Percentiles rank a stretch among this genome's conserved stretches.
Evolutionary conservation across 441 rosid species (phyloP).

Genomic region (Gossypium trilobum): DNA sequence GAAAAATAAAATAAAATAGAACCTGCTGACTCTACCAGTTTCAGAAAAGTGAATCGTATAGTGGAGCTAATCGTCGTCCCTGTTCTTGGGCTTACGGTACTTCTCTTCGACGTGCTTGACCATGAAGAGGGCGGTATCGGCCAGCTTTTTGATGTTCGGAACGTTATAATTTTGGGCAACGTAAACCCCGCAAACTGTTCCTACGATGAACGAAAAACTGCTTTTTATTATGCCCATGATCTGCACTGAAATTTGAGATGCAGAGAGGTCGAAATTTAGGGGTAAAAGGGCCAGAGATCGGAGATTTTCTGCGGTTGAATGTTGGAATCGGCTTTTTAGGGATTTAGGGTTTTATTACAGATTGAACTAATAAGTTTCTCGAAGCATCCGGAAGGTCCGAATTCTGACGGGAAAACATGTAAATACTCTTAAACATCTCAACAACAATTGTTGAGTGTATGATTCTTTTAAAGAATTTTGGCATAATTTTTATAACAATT

Average conservation of each 20-base stretch:
- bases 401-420: neutral
- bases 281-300: neutral
- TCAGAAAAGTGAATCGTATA: neutral
- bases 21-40: conserved; percentile 11
- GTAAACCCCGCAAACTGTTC: conserved; percentile 64
- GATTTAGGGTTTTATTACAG: neutral
- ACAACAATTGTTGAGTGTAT: no score
- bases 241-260: neutral
- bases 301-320: neutral
- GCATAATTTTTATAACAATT: no score
- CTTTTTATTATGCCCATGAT: conserved; percentile 65
- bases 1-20: neutral
- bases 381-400: neutral
- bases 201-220: conserved; percentile 53
- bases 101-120: conserved; percentile 59
- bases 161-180: conserved; percentile 81
- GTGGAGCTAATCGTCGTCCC: conserved; percentile 30
- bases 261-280: neutral
- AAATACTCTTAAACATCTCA: neutral
- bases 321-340: neutral
- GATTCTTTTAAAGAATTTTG: no score
- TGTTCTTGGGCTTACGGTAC: conserved; percentile 64
- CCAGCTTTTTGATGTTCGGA: conserved; percentile 63
- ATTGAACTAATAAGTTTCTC: neutral
- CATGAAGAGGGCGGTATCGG: conserved; percentile 35